Percentiles rank a stretch among this genome's conserved stretches.
These are phyloP conservation scores for Colletotrichum sp. DNA, from an alignment of 2,329 filamentous ascomycete species.

Conservation along the genomic window DNA sequence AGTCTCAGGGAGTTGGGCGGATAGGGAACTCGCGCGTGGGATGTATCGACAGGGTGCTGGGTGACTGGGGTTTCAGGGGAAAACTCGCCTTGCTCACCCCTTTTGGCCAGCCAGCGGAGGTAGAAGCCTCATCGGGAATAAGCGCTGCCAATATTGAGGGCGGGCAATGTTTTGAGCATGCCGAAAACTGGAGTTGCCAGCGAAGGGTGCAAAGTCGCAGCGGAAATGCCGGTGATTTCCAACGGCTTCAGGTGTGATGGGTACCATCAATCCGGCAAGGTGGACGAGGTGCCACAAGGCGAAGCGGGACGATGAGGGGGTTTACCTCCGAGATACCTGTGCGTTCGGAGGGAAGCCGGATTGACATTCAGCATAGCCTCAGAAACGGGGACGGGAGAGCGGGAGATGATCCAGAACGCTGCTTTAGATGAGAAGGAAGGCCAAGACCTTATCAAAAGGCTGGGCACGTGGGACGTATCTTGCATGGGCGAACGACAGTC, in stretches of 20 bases:
- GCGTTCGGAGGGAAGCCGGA: constrained; percentile 6
- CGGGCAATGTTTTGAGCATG: neutral
- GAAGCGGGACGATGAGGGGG: neutral
- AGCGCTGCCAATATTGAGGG: neutral
- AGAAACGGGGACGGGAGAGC: neutral
- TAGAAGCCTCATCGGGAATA: neutral
- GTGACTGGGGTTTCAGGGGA: neutral
- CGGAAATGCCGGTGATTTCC: neutral
- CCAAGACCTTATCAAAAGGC: neutral
- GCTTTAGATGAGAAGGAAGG: neutral
- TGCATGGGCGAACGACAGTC: neutral
- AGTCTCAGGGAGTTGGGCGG: neutral
- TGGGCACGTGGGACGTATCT: neutral
- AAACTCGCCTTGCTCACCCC: neutral
- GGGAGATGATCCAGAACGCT: neutral
- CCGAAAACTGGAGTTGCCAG: neutral
- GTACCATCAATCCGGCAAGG: neutral
- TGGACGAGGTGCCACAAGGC: neutral
- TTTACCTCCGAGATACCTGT: neutral
- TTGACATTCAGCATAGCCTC: constrained; percentile 6
- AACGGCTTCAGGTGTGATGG: neutral
- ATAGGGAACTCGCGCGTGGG: neutral
- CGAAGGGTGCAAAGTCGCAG: neutral
- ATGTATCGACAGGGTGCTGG: neutral
- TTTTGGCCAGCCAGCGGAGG: neutral